Evolutionary conservation across 2,329 filamentous ascomycete species (phyloP), one percentile per base, ranked within the genome.

Genomic region (Fusarium pseudonygamai): DNA sequence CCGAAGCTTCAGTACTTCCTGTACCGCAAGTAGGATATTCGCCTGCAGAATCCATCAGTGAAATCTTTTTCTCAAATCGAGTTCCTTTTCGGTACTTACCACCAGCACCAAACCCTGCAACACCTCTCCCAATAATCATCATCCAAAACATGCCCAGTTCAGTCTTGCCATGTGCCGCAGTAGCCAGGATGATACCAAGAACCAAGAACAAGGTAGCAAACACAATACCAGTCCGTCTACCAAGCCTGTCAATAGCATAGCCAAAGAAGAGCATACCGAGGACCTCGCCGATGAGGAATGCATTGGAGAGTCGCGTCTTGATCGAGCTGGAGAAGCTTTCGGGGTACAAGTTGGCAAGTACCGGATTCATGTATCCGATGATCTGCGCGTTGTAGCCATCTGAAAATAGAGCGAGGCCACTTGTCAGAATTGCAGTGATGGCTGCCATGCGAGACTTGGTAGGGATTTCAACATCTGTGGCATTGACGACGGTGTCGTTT

Each of bases 251-350:
- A 3, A 60, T 60, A 5, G 26, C 46, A 5, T 40, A 60, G 4
- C 57, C 57, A 60, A 60, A 60, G 57, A 52, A 60, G 6, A 60
- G 16, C 57, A 60, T 60, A 0, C 57, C 57, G 2, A 60, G 57
- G 7, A 60, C 34, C 13, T 60, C 57, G 8, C 57, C 57, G 10
- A 60, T 60, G 7, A 60, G 57, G 3, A 60, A 60, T 16, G 57
- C 57, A n/a, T 60, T 60, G 12, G 57, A 60, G 12, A 60, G 43
- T 20, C 57, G 22, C 22, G 57, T 60, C 26, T 60, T 60, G 43
- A 60, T 52, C 1, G 45, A 52, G 16, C 32, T 52, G 4, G 57
- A 60, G 18, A 60, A 60, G 7, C 43, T 60, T 1, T 60, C n/a
- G 2, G 57, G 57, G 43, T 60, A 60, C 1, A 60, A 7, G 10